Evolutionary conservation across 371 early-diverging fungal genomes (phyloP).

Genomic region (Umbelopsis sp.): DNA sequence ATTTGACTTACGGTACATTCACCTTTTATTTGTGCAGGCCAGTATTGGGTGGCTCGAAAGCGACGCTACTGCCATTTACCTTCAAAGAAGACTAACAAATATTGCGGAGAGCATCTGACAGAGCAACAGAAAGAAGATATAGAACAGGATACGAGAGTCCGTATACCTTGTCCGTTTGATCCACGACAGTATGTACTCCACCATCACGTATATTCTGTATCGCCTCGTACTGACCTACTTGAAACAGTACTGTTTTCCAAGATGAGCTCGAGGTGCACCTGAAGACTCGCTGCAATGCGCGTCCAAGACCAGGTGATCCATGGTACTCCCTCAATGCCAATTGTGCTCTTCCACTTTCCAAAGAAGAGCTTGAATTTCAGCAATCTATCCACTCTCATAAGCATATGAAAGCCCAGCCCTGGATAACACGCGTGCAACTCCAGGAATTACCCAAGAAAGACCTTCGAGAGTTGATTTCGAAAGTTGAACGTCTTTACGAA

Average conservation of each 20-base stretch:
- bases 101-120: conserved; percentile 78
- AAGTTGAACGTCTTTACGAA: conserved; percentile 45
- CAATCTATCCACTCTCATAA: conserved; percentile 47
- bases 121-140: conserved; percentile 34
- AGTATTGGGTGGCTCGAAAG: conserved; percentile 47
- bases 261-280: conserved; percentile 70
- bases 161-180: conserved; percentile 85
- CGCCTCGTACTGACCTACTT: background rate
- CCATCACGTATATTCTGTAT: background rate
- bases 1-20: background rate
- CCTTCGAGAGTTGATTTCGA: conserved; percentile 48
- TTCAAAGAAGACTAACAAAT: conserved; percentile 59
- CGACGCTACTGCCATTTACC: conserved; percentile 70
- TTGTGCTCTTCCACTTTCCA: conserved; percentile 51
- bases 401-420: conserved; percentile 45
- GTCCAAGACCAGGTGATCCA: conserved; percentile 56
- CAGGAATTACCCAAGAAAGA: conserved; percentile 42
- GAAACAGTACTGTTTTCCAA: conserved; percentile 64
- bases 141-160: conserved; percentile 20
- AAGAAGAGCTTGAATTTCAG: conserved; percentile 51
- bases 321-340: conserved; percentile 63
- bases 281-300: conserved; percentile 66
- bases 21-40: conserved; percentile 30
- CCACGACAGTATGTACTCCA: conserved; percentile 65
- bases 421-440: conserved; percentile 53